Evolutionary conservation across 129 eudicot genomes (phyloP).

Genomic region (Tanacetum coccineum): DNA sequence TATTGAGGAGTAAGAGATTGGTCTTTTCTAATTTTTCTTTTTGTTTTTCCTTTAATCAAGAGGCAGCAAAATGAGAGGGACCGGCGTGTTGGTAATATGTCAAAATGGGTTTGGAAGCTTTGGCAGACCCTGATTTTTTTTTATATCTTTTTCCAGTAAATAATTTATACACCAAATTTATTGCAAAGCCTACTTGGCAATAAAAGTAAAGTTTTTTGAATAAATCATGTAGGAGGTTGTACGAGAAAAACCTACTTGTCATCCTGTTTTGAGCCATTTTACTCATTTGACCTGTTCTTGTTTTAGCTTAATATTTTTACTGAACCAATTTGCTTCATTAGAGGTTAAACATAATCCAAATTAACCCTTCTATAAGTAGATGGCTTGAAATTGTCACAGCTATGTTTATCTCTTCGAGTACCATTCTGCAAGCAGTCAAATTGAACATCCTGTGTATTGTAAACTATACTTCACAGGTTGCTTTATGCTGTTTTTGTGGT

Average conservation of each 20-base stretch:
- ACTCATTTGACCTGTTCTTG: neutral
- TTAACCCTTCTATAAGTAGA: no score
- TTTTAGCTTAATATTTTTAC: no score
- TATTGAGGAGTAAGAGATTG: conserved; percentile 85
- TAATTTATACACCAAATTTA: no score
- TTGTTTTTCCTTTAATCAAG: conserved; percentile 6
- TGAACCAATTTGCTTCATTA: no score
- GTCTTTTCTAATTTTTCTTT: neutral
- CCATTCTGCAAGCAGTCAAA: conserved; percentile 1
- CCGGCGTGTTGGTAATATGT: no score
- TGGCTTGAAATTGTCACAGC: neutral
- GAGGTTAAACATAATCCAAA: neutral
- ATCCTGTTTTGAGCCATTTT: neutral
- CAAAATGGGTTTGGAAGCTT: no score
- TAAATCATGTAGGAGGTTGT: neutral
- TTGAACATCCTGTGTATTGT: neutral
- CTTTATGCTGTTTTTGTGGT: conserved; percentile 99
- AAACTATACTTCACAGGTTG: conserved; percentile 51
- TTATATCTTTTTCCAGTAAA: no score
- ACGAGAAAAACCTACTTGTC: neutral
- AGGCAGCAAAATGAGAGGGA: neutral
- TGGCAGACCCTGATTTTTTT: no score
- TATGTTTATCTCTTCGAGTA: neutral
- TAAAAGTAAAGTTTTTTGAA: no score
- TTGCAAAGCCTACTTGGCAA: no score